Evolutionary conservation across 192 early-diverging fungal genomes (phyloP), one percentile per base, ranked within the genome.

Genomic region (Dissophora ornata): DNA sequence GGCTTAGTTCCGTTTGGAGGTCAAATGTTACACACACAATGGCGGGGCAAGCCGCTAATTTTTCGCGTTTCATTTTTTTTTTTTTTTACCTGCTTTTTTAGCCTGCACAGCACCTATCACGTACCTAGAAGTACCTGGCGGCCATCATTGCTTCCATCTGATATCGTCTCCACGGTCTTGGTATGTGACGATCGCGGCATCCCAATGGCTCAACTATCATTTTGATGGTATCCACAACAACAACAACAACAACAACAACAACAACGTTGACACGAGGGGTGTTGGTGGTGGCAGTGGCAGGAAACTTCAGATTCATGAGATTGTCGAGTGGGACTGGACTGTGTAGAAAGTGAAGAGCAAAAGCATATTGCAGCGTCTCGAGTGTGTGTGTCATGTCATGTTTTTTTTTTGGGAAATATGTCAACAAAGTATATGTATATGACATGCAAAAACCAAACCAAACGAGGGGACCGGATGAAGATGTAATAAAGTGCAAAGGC

Each of bases 121-220:
- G 11, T 71, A 67, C 26, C 45, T 71, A 19, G 73, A 65, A 29
- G 25, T 79, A 9, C 64, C 73, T 42, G 80, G 80, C 8, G 80
- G 80, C 8, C 80, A 81, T 41, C 80, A 81, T 32, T 59, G 73
- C 42, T 81, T 78, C 62, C 73, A 81, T 41, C 30, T 71, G 42
- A 67, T 81, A 51, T 78, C 80, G 8, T 81, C 80, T 0, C 80
- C 80, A 22, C 73, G 80, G 16, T 78, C 80, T 12, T 77, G 75
- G 68, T 81, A 78, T 29, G 32, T 60, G 40, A 40, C 62, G 11
- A 81, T 81, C 33, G 59, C 73, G 3, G 59, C 57, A 33, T 62
- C 58, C 13, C 57, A 66, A 64, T 81, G 80, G 80, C 56, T 81
- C 26, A 79, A 71, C 18, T 56, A 57, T 26, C 45, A 67, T 29